These are phyloP conservation scores for Lipomyces sp. DNA, from an alignment of 805 yeast species.

Conservation along the genomic window DNA sequence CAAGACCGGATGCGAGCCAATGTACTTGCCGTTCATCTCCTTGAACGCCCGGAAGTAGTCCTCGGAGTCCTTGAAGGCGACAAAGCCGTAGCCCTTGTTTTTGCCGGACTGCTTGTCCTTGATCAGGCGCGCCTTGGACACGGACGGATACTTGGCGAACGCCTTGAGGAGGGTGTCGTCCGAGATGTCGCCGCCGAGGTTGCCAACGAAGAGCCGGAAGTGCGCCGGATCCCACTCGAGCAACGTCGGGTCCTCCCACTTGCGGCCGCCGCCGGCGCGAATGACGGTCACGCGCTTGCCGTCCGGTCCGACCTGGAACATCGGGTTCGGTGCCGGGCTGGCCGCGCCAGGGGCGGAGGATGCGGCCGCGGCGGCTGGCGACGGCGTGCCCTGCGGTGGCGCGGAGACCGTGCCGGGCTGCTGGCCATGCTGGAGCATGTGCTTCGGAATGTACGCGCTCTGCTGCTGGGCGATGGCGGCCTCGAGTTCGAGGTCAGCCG, in stretches of 20 bases:
- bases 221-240: constrained; percentile 69
- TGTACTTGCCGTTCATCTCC: constrained; percentile 71
- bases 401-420: background rate
- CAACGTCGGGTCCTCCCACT: constrained; percentile 49
- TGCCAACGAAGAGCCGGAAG: constrained; percentile 71
- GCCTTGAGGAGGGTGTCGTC: constrained; percentile 55
- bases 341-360: background rate
- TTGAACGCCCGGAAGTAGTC: constrained; percentile 70
- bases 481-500: background rate
- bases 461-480: constrained; percentile 27
- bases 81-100: constrained; percentile 71
- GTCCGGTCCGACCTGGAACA: constrained; percentile 8
- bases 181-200: constrained; percentile 63
- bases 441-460: constrained; percentile 17
- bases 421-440: background rate
- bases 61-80: constrained; percentile 59
- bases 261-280: constrained; percentile 47
- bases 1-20: constrained; percentile 71
- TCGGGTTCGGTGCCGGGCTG: background rate
- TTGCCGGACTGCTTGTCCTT: constrained; percentile 46
- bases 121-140: constrained; percentile 61
- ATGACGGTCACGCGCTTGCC: constrained; percentile 37
- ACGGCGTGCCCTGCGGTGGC: constrained; percentile 3
- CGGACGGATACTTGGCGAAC: constrained; percentile 51
- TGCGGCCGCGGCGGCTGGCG: background rate